Base-by-base conservation (phyloP, 2,329 filamentous ascomycete species). In the Epicoccum sorghinum region DNA sequence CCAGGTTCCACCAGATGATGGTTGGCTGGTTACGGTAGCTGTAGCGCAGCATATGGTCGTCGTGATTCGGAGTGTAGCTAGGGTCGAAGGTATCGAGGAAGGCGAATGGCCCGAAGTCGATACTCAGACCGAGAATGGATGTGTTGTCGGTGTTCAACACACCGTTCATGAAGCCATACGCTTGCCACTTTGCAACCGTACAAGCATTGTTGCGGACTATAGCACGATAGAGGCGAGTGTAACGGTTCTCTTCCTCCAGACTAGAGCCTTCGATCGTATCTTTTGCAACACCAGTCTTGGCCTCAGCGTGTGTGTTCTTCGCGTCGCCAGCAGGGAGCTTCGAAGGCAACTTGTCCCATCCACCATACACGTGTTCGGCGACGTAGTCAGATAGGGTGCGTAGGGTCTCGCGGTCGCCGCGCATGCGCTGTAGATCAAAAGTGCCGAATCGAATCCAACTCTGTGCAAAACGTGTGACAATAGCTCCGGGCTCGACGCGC, bases 121-220 rank as follows among this genome's bases (percentile, higher is more conserved):
- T 89, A 5, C 89, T 93, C 0, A 99, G 78, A 0, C 95, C 95
- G 50, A 87, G 87, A 45, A 99, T 83, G 0, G 92, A 96, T 0
- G 95, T 99, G 73, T 99, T 99, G 72, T 99, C 95, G 0, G 95
- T 98, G 76, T 99, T 99, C 53, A 99, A 80, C 4, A 99, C 95
- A 40, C 95, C 95, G 68, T 99, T 99, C 83, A 96, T 98, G 78
- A 99, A 99, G n/a, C 91, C 95, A 69, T 98, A 98, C 0, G 91
- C 92, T 78, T 99, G 96, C 93, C 95, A 98, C 62, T 89, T 85
- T 9, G 95, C 95, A 2, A 98, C 93, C 0, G 90, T 96, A 54
- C 83, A 81, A 1, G 95, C 95, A 70, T 97, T 99, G 29, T 90
- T 85, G 37, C 91, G 86, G 4, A 87, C 87, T 51, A 99, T 87